Evolutionary conservation across 1,139 yeast genomes (phyloP), one percentile per base, ranked within the genome.

Genomic region (Hyphopichia pseudoburtonii): DNA sequence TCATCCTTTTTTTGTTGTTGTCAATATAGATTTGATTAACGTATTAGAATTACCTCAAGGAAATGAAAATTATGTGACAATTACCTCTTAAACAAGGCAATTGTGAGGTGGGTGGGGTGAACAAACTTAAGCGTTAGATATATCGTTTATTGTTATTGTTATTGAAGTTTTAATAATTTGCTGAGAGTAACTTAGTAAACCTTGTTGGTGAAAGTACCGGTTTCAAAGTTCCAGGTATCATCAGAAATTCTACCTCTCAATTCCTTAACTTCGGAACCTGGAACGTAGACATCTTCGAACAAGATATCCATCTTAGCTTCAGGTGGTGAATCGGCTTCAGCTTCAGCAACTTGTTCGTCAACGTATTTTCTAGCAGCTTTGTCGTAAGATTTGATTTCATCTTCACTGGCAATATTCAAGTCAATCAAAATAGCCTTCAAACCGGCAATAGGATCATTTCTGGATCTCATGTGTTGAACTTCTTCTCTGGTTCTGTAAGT

Each of bases 401-500:
- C 95, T 75, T 92, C 98, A 46, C 94, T 76, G 46, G 96, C 95
- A 54, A 92, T 80, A 44, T 77, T 80, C 64, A 81, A 76, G 51
- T 89, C 97, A 57, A 90, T 67, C 55, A 92, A 74, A 44, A 81
- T 85, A 57, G 82, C 82, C 80, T 90, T 90, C 62, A 92, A 81
- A 51, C 97, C 97, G 42, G 96, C 92, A 67, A 92, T 89, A 56
- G 97, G 97, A 67, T 92, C 98, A 65, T 86, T 89, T 76, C 90
- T 85, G 34, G 97, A 88, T 78, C 98, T 86, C 97, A 92, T 90
- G 77, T 92, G 94, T 73, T 90, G 97, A 54, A 92, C 95, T 76
- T 92, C 98, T 74, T 92, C 98, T 76, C 98, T 89, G 62, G 98
- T 92, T 80, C 97, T 84, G 82, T 92, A 92, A 51, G 97, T 90